Evolutionary conservation across 345 rosid species (phyloP), one percentile per base, ranked within the genome.

Genomic region (Camelina laxa): DNA sequence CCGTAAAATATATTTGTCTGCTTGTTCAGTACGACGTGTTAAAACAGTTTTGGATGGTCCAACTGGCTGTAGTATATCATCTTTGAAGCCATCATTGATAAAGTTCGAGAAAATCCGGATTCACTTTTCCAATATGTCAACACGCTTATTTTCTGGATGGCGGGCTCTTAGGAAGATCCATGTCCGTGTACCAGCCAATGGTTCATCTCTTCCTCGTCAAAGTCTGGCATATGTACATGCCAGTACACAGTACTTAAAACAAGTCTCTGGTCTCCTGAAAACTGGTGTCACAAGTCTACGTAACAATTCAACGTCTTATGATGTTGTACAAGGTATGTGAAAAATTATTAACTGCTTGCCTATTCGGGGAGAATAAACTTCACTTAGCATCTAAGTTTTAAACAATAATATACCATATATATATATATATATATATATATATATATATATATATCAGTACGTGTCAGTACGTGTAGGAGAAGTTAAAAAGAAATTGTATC

Each of bases 171-270:
- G 85, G 76, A 92, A 72, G 75, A 76, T 88, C 59, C 90, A 68
- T 65, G 88, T 85, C 72, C 88, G 87, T 41, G 47, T 84, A 51
- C 86, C 91, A 69, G 85, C 89, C 54, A 88, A 83, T 65, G 85
- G 91, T 72, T 90, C 97, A 67, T 95, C 99, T 59, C 83, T 90
- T 77, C 85, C 96, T 27, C 97, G 86, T 73, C 97, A 89, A 80
- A 90, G 99, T 86, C 47, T 92, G 83, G 93, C 91, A 67, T 95
- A 89, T 81, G 89, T 95, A 74, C 91, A 92, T 81, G 99, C 97
- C 66, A 85, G 99, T 79, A 85, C 97, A 70, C 95, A 75, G 54
- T 95, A 95, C 83, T 78, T 95, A 53, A 95, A 92, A 76, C 97
- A 92, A 80, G 96, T 95, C 55, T 90, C 99, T 33, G 96, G 99